Conservation (phyloP, 306 rosid species). For the Vigna angularis region DNA sequence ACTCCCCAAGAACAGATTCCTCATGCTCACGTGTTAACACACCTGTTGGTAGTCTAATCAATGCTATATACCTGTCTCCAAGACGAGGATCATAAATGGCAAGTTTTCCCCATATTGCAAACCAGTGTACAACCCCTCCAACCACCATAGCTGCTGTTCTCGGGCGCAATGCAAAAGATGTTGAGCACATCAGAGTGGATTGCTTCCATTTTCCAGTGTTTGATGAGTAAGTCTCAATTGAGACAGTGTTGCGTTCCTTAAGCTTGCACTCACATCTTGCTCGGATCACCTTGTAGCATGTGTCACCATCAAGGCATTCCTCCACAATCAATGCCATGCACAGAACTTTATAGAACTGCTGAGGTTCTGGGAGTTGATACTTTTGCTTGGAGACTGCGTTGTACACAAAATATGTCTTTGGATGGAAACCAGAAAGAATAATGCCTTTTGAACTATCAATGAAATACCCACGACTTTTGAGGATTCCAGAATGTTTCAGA, state of each 20-base stretch:
- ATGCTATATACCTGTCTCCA: constrained; percentile 61
- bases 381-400: constrained; percentile 57
- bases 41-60: constrained; percentile 67
- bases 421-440: constrained; percentile 78
- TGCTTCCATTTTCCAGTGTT: constrained; percentile 75
- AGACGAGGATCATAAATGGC: constrained; percentile 75
- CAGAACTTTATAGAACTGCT: constrained; percentile 64
- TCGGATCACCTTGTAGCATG: constrained; percentile 65
- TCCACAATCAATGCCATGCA: constrained; percentile 71
- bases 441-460: constrained; percentile 70
- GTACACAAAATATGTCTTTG: constrained; percentile 69
- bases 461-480: constrained; percentile 71
- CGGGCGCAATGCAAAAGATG: constrained; percentile 65
- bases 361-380: constrained; percentile 68
- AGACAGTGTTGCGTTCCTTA: constrained; percentile 63
- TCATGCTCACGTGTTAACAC: constrained; percentile 63
- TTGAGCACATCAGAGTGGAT: constrained; percentile 66
- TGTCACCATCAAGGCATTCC: constrained; percentile 48
- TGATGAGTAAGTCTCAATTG: constrained; percentile 84
- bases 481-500: constrained; percentile 58
- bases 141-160: constrained; percentile 72
- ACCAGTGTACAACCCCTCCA: constrained; percentile 73
- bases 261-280: constrained; percentile 75
- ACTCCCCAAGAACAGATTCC: constrained; percentile 75
- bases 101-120: constrained; percentile 66